Evolutionary conservation across 129 eudicot species (phyloP).

Genomic region (Flaveria linearis): DNA sequence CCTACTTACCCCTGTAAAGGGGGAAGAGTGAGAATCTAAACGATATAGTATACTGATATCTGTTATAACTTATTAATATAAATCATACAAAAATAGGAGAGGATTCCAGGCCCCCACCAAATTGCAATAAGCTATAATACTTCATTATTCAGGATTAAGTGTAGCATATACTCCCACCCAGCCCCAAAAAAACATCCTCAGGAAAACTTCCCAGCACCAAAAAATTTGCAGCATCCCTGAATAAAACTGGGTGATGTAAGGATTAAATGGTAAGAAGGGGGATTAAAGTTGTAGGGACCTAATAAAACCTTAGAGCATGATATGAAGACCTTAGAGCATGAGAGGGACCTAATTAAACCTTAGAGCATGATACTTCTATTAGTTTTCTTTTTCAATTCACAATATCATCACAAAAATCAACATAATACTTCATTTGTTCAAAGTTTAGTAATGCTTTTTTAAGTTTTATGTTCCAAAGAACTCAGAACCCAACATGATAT

Average conservation of each 20-base stretch:
- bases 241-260: constrained; percentile 1
- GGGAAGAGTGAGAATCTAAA: not conserved
- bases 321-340: too few species aligned
- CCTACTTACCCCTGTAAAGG: constrained; percentile 11
- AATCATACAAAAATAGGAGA: not conserved
- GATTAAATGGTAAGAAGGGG: not conserved
- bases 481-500: too few species aligned
- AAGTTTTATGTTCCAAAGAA: too few species aligned
- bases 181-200: not conserved
- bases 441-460: too few species aligned
- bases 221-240: not conserved
- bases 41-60: not conserved
- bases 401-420: too few species aligned
- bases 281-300: not conserved
- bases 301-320: not conserved
- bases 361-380: too few species aligned
- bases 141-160: not conserved
- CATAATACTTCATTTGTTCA: too few species aligned
- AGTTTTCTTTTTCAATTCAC: too few species aligned
- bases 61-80: not conserved
- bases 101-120: too few species aligned
- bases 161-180: not conserved
- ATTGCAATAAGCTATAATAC: not conserved
- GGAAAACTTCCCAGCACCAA: not conserved
- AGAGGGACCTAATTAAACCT: too few species aligned